Evolutionary conservation across 306 rosid species (phyloP).

Genomic region (Elaeagnus macrophylla): DNA sequence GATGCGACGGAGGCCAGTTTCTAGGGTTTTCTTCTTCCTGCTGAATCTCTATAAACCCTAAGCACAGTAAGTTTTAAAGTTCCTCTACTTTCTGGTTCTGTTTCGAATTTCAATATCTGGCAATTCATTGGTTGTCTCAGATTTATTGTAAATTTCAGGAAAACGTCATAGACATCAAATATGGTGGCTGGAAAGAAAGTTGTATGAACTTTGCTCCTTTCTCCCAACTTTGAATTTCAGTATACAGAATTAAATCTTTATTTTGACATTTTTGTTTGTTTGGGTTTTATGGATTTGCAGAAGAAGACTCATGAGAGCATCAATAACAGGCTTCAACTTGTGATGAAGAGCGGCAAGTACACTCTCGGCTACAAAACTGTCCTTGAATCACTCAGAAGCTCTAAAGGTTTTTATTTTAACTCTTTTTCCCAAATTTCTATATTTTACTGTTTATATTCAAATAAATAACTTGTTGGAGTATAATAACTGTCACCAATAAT

Average conservation of each 20-base stretch:
- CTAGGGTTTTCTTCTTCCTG: no score
- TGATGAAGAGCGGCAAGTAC: constrained; percentile 40
- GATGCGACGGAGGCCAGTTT: no score
- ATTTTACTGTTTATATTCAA: neutral
- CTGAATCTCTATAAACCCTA: no score
- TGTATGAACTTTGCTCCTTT: neutral
- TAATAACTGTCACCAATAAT: no score
- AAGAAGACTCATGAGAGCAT: constrained; percentile 45
- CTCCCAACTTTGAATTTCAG: neutral
- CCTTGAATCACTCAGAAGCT: constrained; percentile 29
- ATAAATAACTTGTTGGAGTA: neutral
- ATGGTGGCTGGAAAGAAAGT: neutral
- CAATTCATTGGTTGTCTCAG: neutral
- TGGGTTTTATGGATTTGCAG: constrained; percentile 17
- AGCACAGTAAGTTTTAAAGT: no score
- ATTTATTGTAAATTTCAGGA: neutral
- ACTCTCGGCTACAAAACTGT: constrained; percentile 38
- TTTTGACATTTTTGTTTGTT: neutral
- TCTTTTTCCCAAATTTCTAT: neutral
- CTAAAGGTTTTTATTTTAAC: constrained; percentile 23
- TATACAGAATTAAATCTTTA: neutral
- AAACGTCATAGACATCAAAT: neutral
- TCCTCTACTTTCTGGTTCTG: no score
- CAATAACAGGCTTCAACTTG: constrained; percentile 36
- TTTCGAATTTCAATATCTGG: no score